phyloP scores from a whole-genome alignment of 2,329 filamentous ascomycete species.

The Ophiostoma sp. region DNA sequence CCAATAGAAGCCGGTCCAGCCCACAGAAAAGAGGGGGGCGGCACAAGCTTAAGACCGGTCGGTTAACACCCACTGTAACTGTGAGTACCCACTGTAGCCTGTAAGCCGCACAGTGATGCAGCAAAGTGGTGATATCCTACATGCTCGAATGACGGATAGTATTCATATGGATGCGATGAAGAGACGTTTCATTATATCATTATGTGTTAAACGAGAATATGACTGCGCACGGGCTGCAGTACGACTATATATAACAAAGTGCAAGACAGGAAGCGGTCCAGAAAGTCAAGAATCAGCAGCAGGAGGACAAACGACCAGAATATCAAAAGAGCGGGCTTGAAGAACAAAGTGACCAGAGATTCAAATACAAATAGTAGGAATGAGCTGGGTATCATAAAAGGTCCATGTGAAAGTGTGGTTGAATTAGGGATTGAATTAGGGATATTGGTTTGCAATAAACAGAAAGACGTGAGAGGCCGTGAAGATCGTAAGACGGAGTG shows the following conservation, averaged over 20 bases:
- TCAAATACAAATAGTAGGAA: not conserved
- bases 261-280: too few species aligned
- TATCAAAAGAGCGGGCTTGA: not conserved
- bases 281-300: too few species aligned
- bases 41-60: not conserved
- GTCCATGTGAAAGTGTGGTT: not conserved
- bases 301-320: too few species aligned
- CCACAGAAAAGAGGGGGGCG: not conserved
- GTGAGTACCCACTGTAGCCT: not conserved
- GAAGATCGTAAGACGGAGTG: not conserved
- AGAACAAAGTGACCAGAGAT: not conserved
- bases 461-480: not conserved
- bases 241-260: too few species aligned
- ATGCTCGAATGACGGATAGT: too few species aligned
- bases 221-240: too few species aligned
- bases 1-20: not conserved
- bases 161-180: too few species aligned
- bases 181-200: too few species aligned
- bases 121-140: too few species aligned
- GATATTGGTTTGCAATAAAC: not conserved
- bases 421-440: not conserved
- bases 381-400: conserved; percentile 1
- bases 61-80: not conserved
- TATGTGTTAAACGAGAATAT: too few species aligned
- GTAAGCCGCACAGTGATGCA: not conserved